Evolutionary conservation across 1,139 yeast species (phyloP), one percentile per base, ranked within the genome.

Genomic region (Blastobotrys raffinosifermentans): DNA sequence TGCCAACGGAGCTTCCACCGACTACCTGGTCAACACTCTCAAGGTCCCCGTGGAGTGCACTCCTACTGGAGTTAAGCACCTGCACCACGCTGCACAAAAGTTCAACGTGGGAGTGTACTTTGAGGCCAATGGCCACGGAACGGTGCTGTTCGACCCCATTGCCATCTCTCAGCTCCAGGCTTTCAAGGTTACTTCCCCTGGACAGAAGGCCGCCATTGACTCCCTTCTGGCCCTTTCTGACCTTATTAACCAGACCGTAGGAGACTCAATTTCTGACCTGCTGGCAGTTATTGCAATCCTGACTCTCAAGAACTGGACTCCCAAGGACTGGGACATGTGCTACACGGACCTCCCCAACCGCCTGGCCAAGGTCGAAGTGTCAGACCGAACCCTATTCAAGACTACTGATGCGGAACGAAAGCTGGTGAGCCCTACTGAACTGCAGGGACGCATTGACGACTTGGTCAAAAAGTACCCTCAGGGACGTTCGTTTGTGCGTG

Each of bases 111-210:
- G 98, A 17, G 79, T 91, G 16, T 91, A 93, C 62, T 91, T 91
- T 54, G 99, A 91, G 66, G 98, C 99, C 37, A 91, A 91, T 57
- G 99, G 99, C n/a, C 99, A 91, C 55, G 99, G 99, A 10, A 93
- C 99, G 0, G 94, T 91, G 3, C 66, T 87, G 15, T 93, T 91
- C 57, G 75, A 84, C 4, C 70, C 73, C 0, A 70, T 71, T 14
- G 85, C 67, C 73, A 39, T 73, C 68, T 46, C 59, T 53, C 23
- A 43, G 31, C 57, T 60, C 34, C 59, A 49, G 34, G 46, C 53
- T 16, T 53, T 47, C 45, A 55, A 54, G 46, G 61, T 57, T 7
- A 45, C 58, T 14, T 52, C 61, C 3, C 63, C 63, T 4, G 62
- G 66, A 17, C 64, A 64, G 33, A 55, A 58, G 36, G 44, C 59